Evolutionary conservation across 805 yeast species (phyloP).

Genomic region (Candida verbasci): DNA sequence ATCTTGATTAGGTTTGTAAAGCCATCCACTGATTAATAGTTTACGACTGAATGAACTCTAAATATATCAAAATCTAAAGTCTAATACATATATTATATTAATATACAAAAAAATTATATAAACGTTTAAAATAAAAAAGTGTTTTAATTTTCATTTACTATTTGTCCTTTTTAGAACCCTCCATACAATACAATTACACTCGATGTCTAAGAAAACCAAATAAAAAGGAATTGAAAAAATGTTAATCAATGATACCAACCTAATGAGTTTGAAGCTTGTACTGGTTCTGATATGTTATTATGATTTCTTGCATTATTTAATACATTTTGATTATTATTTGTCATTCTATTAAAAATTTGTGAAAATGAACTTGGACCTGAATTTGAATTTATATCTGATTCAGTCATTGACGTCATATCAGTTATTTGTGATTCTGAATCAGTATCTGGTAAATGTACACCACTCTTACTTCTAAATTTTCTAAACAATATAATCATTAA

Average conservation of each 20-base stretch:
- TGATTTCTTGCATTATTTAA: constrained; percentile 20
- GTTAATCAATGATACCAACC: constrained; percentile 48
- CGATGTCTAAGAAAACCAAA: too few relatives aligned
- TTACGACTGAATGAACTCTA: too few relatives aligned
- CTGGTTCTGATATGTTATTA: constrained; percentile 59
- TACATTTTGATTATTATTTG: constrained; percentile 12
- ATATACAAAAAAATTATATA: too few relatives aligned
- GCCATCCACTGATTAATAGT: too few relatives aligned
- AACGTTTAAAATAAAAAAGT: too few relatives aligned
- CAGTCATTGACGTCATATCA: constrained; percentile 16
- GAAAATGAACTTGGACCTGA: constrained; percentile 21
- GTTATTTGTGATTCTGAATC: constrained; percentile 33
- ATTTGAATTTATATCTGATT: constrained; percentile 13
- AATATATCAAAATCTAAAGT: too few relatives aligned
- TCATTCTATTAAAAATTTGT: constrained; percentile 24
- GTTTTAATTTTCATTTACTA: too few relatives aligned
- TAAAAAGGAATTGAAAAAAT: too few relatives aligned
- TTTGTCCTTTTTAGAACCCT: too few relatives aligned
- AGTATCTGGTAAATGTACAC: constrained; percentile 35
- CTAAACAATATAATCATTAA: constrained; percentile 54
- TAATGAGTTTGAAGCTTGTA: constrained; percentile 63
- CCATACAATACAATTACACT: too few relatives aligned
- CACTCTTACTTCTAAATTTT: constrained; percentile 41
- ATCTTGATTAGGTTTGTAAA: too few relatives aligned
- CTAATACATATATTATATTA: too few relatives aligned